These are phyloP conservation scores for Brasenia schreberi DNA, from an alignment of 164 flowering plant genomes.

Conservation along the genomic window DNA sequence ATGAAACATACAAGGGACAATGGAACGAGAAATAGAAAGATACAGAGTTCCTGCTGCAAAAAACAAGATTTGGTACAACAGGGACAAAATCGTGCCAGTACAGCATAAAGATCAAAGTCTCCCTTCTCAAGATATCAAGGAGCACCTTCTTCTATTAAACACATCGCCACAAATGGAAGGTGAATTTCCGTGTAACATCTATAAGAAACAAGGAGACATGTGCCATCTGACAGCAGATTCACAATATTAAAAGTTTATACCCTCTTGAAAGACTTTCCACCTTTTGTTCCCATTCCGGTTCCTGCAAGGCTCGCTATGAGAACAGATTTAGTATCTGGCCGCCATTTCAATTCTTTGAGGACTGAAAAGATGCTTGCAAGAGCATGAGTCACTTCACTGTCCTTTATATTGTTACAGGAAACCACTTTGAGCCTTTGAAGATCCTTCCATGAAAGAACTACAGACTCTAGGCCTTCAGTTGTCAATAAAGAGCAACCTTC, in stretches of 20 bases:
- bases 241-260: slow-evolving; percentile 3
- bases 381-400: slow-evolving; percentile 56
- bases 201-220: not conserved
- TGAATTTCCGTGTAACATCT: not conserved
- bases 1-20: not conserved
- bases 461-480: slow-evolving; percentile 65
- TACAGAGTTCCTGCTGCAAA: not conserved
- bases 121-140: not conserved
- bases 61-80: not conserved
- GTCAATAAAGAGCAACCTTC: slow-evolving; percentile 87
- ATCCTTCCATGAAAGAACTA: slow-evolving; percentile 61
- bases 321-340: slow-evolving; percentile 66
- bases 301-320: slow-evolving; percentile 52
- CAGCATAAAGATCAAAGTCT: not conserved
- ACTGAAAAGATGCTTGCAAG: slow-evolving; percentile 53
- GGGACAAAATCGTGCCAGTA: not conserved
- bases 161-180: not conserved
- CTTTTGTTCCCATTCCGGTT: slow-evolving; percentile 53
- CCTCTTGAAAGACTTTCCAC: slow-evolving; percentile 60
- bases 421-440: slow-evolving; percentile 66
- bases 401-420: slow-evolving; percentile 77
- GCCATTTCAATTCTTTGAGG: slow-evolving; percentile 81
- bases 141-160: not conserved
- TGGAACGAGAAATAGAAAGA: not conserved
- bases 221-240: not conserved